A percentile compares a stretch with the other conserved stretches of the same genome.
Evolutionary conservation across 805 yeast species (phyloP).

Genomic region (Myxozyma geophila): DNA sequence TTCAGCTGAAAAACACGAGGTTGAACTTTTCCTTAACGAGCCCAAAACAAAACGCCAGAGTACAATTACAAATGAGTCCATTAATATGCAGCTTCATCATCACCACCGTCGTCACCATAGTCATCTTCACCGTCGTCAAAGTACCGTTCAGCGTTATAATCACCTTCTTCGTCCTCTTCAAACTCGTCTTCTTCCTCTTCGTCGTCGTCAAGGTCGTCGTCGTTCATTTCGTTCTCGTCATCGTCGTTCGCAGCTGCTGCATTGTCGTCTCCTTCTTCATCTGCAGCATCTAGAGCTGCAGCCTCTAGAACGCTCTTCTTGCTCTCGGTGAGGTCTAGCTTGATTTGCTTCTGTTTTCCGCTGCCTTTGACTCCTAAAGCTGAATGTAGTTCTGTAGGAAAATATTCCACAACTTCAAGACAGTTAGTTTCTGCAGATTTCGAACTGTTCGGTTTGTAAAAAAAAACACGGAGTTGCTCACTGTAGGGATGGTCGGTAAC

Average conservation of each 20-base stretch:
- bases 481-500: conserved; percentile 37
- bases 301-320: conserved; percentile 24
- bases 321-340: conserved; percentile 25
- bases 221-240: conserved; percentile 19
- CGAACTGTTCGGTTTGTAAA: no score
- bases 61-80: background rate
- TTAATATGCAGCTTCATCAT: conserved; percentile 40
- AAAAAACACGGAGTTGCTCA: conserved; percentile 2
- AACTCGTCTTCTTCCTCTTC: conserved; percentile 39
- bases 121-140: conserved; percentile 41
- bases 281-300: conserved; percentile 19
- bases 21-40: background rate
- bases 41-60: conserved; percentile 2
- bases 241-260: conserved; percentile 18
- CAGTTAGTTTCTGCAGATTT: background rate
- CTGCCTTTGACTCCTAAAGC: conserved; percentile 28
- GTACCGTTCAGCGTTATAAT: conserved; percentile 39
- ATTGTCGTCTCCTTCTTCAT: conserved; percentile 21
- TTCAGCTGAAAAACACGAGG: background rate
- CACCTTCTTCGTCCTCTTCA: conserved; percentile 42
- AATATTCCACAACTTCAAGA: conserved; percentile 27
- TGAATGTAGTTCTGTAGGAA: conserved; percentile 35
- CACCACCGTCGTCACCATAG: conserved; percentile 38
- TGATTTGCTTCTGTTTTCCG: conserved; percentile 15
- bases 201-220: conserved; percentile 31